Conservation (phyloP, 257 asterid species). For the Anisodus tanguticus region DNA sequence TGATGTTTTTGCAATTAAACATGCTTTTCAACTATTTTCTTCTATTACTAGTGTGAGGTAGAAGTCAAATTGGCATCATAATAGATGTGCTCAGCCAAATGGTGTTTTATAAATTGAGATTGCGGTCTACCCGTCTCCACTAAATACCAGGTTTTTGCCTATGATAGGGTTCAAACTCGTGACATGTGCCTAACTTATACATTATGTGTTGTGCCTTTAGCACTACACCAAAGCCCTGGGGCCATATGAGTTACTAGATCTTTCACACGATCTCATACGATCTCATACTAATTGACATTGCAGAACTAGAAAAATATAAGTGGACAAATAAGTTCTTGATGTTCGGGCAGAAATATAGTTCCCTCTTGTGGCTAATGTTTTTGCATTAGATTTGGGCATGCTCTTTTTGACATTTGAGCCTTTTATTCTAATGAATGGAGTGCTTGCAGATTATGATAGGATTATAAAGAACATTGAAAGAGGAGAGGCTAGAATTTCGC, state of each 20-base stretch:
- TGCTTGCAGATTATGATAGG: constrained; percentile 86
- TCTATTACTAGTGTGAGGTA: background rate
- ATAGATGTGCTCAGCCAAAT: background rate
- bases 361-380: constrained; percentile 1
- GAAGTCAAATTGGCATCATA: constrained; percentile 21
- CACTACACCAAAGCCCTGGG: background rate
- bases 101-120: constrained; percentile 7
- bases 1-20: background rate
- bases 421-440: constrained; percentile 24
- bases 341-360: constrained; percentile 1
- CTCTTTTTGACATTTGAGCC: constrained; percentile 10
- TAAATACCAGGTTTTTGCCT: background rate
- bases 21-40: constrained; percentile 3
- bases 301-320: background rate
- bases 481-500: constrained; percentile 95
- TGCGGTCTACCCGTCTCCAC: background rate
- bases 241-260: background rate
- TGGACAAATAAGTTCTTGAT: constrained; percentile 10
- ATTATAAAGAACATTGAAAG: constrained; percentile 92
- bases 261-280: background rate
- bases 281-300: background rate
- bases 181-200: background rate
- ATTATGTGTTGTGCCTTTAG: background rate
- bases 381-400: background rate
- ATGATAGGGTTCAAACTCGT: background rate